These are phyloP conservation scores for Pseudogymnoascus verrucosus DNA, from an alignment of 2,329 filamentous ascomycete genomes.

Conservation along the genomic window DNA sequence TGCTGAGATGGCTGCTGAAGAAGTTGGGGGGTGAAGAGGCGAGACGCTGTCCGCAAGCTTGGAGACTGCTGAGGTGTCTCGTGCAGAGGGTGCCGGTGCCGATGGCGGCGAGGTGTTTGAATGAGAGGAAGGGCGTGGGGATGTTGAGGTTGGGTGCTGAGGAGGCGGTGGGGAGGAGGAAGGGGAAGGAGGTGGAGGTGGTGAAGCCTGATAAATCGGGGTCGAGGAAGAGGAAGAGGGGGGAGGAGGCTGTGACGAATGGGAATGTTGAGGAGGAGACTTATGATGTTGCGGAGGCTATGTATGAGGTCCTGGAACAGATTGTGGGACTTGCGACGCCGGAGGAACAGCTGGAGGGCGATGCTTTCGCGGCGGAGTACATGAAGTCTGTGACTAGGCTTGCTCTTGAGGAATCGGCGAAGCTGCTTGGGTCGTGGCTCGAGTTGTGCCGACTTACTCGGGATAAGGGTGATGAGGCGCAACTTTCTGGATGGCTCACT, in stretches of 20 bases:
- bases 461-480: background rate
- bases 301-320: constrained; percentile 18
- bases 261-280: background rate
- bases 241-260: constrained; percentile 20
- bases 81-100: constrained; percentile 60
- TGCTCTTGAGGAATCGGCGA: constrained; percentile 23
- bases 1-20: constrained; percentile 57
- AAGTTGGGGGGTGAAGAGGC: constrained; percentile 38
- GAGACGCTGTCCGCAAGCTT: constrained; percentile 32
- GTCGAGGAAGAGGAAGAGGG: constrained; percentile 27
- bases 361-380: constrained; percentile 24
- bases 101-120: constrained; percentile 62
- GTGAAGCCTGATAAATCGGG: constrained; percentile 29
- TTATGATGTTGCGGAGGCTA: constrained; percentile 17
- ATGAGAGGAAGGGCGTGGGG: constrained; percentile 58
- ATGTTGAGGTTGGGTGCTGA: constrained; percentile 59
- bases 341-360: constrained; percentile 11
- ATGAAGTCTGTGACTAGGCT: constrained; percentile 26
- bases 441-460: constrained; percentile 19
- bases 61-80: constrained; percentile 54
- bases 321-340: constrained; percentile 17
- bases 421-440: constrained; percentile 26
- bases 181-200: constrained; percentile 19
- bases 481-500: constrained; percentile 17
- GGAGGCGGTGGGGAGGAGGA: constrained; percentile 36